A percentile compares a stretch with the other conserved stretches of the same genome.
These are phyloP conservation scores for Penicillium ochrochloron DNA, from an alignment of 495 filamentous ascomycete species.

Conservation along the genomic window DNA sequence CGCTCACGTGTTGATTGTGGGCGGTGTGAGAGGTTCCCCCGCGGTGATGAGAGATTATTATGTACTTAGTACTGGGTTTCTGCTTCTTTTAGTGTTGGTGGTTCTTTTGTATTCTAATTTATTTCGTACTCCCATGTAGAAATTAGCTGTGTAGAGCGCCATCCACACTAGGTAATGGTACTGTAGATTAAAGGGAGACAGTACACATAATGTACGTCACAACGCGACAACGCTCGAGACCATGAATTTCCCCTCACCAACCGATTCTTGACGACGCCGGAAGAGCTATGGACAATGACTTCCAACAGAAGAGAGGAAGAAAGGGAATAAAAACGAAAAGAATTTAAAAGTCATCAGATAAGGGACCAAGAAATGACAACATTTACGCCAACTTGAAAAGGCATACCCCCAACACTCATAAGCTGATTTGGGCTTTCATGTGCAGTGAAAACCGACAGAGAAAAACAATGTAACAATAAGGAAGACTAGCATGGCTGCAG, in stretches of 20 bases:
- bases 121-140: neutral
- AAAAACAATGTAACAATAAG: conserved; percentile 15
- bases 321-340: conserved; percentile 11
- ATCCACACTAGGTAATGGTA: neutral
- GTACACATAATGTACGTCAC: neutral
- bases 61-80: neutral
- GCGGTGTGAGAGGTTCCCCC: conserved; percentile 30
- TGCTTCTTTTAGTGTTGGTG: neutral
- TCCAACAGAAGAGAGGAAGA: conserved; percentile 20
- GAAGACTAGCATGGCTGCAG: neutral
- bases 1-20: conserved; percentile 35
- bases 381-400: conserved; percentile 27
- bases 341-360: conserved; percentile 10
- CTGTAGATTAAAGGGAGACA: neutral
- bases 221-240: conserved; percentile 18
- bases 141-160: neutral
- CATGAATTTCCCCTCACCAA: conserved; percentile 31
- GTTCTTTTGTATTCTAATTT: neutral
- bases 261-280: conserved; percentile 37
- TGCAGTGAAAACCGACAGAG: conserved; percentile 9
- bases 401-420: conserved; percentile 19
- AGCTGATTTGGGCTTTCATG: conserved; percentile 14
- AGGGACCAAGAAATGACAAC: neutral
- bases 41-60: neutral
- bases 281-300: conserved; percentile 36